These are phyloP conservation scores for Dendrothele bispora DNA, from an alignment of 768 basidiomycete species.

Conservation along the genomic window DNA sequence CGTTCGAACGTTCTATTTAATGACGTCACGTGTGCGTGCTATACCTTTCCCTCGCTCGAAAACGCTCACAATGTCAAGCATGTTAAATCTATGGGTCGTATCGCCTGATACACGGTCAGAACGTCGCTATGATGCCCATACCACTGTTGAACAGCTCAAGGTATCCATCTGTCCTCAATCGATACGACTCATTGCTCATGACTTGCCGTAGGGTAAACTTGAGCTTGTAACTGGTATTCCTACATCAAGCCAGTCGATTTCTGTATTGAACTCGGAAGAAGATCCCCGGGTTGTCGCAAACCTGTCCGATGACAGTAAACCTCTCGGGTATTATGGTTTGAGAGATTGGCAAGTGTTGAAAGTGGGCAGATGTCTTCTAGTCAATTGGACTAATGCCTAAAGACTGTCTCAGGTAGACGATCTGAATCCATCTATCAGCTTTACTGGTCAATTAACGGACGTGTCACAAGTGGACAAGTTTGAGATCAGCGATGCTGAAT, in stretches of 20 bases:
- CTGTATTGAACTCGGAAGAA: constrained; percentile 58
- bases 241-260: constrained; percentile 65
- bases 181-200: too few relatives aligned
- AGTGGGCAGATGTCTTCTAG: constrained; percentile 40
- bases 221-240: constrained; percentile 93
- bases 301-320: constrained; percentile 66
- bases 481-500: constrained; percentile 80
- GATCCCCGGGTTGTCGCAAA: constrained; percentile 48
- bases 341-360: constrained; percentile 79
- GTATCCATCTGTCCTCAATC: constrained; percentile 37
- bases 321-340: constrained; percentile 74
- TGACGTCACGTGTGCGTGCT: too few relatives aligned
- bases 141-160: constrained; percentile 81
- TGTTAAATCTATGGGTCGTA: constrained; percentile 71
- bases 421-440: constrained; percentile 69
- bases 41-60: too few relatives aligned
- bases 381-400: constrained; percentile 3
- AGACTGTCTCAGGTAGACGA: constrained; percentile 57
- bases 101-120: constrained; percentile 93
- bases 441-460: constrained; percentile 85
- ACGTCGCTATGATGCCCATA: constrained; percentile 74
- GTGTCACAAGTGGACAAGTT: constrained; percentile 89
- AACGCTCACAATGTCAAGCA: constrained; percentile 48
- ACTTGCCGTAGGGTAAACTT: constrained; percentile 61
- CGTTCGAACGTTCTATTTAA: too few relatives aligned